phyloP scores from a whole-genome alignment of 805 yeast genomes.

The Candida nanaspora region DNA sequence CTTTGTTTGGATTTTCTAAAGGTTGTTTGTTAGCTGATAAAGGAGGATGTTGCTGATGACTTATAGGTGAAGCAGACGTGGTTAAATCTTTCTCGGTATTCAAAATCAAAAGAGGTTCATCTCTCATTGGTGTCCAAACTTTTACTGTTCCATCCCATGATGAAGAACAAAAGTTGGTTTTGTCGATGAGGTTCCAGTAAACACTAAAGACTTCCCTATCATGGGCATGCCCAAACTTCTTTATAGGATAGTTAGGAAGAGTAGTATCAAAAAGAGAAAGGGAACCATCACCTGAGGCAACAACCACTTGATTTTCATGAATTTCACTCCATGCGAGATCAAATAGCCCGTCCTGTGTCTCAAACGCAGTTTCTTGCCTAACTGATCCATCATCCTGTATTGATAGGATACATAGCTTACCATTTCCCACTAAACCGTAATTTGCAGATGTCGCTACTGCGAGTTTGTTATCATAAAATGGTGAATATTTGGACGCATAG shows the following conservation, averaged over 20 bases:
- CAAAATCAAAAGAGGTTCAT: conserved; percentile 51
- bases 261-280: conserved; percentile 74
- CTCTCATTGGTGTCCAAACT: conserved; percentile 64
- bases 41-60: conserved; percentile 19
- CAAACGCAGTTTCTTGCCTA: conserved; percentile 49
- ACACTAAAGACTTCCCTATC: conserved; percentile 32
- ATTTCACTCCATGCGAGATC: conserved; percentile 86
- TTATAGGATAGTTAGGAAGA: conserved; percentile 61
- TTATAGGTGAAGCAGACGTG: conserved; percentile 7
- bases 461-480: conserved; percentile 80
- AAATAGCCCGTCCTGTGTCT: conserved; percentile 90
- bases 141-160: conserved; percentile 93
- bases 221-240: conserved; percentile 66
- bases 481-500: conserved; percentile 82
- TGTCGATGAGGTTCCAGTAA: conserved; percentile 30
- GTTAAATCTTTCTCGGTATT: conserved; percentile 24
- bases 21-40: conserved; percentile 29
- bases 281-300: conserved; percentile 88
- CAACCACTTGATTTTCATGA: conserved; percentile 79
- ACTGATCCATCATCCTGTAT: conserved; percentile 64
- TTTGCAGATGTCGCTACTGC: conserved; percentile 91
- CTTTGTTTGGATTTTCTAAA: conserved; percentile 27
- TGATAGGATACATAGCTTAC: conserved; percentile 64
- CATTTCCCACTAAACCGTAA: conserved; percentile 93
- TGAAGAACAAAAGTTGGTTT: conserved; percentile 61